Conservation (phyloP, 495 filamentous ascomycete species). For the Podospora australis region DNA sequence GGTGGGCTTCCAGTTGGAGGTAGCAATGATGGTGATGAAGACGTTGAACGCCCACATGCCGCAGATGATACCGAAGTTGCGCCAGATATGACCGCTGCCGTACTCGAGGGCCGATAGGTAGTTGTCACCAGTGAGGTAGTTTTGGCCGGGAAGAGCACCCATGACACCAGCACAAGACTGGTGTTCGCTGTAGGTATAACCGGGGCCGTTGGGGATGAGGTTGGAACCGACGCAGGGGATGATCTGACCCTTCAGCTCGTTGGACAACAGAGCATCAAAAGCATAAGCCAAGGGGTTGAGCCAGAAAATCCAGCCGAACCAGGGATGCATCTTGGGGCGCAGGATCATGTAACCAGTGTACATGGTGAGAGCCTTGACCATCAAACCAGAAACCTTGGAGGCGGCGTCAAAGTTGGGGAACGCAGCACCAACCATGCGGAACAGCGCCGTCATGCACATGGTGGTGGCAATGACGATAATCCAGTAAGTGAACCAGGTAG, state of each 20-base stretch:
- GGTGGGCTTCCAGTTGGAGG: slow-evolving; percentile 48
- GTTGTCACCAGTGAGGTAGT: slow-evolving; percentile 50
- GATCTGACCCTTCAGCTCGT: slow-evolving; percentile 59
- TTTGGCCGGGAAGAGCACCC: slow-evolving; percentile 45
- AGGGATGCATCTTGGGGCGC: slow-evolving; percentile 64
- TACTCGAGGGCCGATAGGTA: slow-evolving; percentile 60
- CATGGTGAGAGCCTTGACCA: slow-evolving; percentile 59
- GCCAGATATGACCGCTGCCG: slow-evolving; percentile 62
- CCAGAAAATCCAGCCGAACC: slow-evolving; percentile 70
- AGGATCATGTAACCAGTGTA: slow-evolving; percentile 74
- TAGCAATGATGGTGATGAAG: slow-evolving; percentile 53
- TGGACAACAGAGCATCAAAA: slow-evolving; percentile 62
- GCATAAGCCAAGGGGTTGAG: slow-evolving; percentile 71
- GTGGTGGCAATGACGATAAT: slow-evolving; percentile 55
- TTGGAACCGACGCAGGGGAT: slow-evolving; percentile 40
- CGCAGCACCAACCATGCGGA: slow-evolving; percentile 62
- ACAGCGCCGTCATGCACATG: slow-evolving; percentile 57
- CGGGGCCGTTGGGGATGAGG: slow-evolving; percentile 54
- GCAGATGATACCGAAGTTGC: slow-evolving; percentile 72
- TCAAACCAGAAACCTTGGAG: slow-evolving; percentile 37
- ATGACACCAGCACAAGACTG: slow-evolving; percentile 53
- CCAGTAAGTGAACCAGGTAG: slow-evolving; percentile 73
- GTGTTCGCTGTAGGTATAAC: slow-evolving; percentile 38
- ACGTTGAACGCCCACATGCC: slow-evolving; percentile 63
- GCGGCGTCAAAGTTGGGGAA: slow-evolving; percentile 58